Percentiles rank a stretch among this genome's conserved stretches.
Conservation (phyloP, 1,284 basidiomycete genomes). For the Thelephora terrestris region DNA sequence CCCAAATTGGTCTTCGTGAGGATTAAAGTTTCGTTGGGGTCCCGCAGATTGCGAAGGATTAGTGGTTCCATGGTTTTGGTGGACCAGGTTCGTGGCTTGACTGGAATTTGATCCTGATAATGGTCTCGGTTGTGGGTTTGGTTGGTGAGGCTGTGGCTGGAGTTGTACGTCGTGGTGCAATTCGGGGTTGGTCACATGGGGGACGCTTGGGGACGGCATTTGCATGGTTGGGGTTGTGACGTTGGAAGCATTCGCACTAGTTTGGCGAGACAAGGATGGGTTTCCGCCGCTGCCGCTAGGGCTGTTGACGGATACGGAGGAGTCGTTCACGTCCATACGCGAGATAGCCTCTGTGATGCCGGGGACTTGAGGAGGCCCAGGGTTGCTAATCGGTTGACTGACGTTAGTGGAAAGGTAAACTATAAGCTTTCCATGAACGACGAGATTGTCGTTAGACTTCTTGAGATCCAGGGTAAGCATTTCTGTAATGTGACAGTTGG, state of each 20-base stretch:
- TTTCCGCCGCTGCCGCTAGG: slow-evolving; percentile 16
- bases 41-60: slow-evolving; percentile 13
- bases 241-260: slow-evolving; percentile 17
- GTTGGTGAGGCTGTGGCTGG: slow-evolving; percentile 12
- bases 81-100: slow-evolving; percentile 17
- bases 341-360: slow-evolving; percentile 23
- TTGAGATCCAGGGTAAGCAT: slow-evolving; percentile 76
- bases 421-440: slow-evolving; percentile 80
- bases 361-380: slow-evolving; percentile 30
- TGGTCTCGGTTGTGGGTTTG: slow-evolving; percentile 5
- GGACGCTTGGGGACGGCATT: slow-evolving; percentile 29
- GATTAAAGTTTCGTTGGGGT: slow-evolving; percentile 44
- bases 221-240: slow-evolving; percentile 16
- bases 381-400: slow-evolving; percentile 40
- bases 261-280: slow-evolving; percentile 22
- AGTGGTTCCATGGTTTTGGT: slow-evolving; percentile 7
- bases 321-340: slow-evolving; percentile 20
- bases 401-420: slow-evolving; percentile 69
- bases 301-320: slow-evolving; percentile 24
- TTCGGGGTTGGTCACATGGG: slow-evolving; percentile 22
- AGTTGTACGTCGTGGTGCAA: slow-evolving; percentile 13
- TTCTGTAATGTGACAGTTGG: slow-evolving; percentile 31
- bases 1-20: slow-evolving; percentile 57
- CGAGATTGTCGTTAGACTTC: slow-evolving; percentile 79
- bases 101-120: slow-evolving; percentile 16